Percentiles rank a stretch among this genome's conserved stretches.
Conservation (phyloP, 495 filamentous ascomycete species). For the Amniculicola lignicola region DNA sequence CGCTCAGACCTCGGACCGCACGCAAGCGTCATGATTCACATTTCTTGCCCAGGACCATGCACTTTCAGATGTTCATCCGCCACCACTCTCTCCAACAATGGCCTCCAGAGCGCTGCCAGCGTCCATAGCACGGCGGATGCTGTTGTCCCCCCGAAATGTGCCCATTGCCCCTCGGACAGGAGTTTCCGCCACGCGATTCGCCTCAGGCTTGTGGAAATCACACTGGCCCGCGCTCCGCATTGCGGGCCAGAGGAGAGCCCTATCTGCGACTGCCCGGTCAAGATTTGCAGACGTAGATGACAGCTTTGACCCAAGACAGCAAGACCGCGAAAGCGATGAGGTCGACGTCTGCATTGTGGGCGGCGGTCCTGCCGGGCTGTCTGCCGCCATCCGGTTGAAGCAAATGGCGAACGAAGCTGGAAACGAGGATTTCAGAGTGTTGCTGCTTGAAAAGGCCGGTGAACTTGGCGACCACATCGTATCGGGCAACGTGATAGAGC, state of each 20-base stretch:
- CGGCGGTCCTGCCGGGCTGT: constrained; percentile 87
- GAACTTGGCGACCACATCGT: constrained; percentile 94
- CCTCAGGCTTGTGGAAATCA: constrained; percentile 1
- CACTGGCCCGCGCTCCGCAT: constrained; percentile 28
- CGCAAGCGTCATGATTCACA: constrained; percentile 27
- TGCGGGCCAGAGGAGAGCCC: constrained; percentile 31
- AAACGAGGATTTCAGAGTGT: constrained; percentile 90
- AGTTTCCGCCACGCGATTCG: neutral
- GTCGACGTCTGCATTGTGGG: constrained; percentile 97
- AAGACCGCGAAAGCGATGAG: constrained; percentile 84
- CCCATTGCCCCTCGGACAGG: constrained; percentile 3
- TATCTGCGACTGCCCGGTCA: constrained; percentile 25
- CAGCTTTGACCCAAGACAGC: constrained; percentile 64
- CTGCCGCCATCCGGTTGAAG: constrained; percentile 90
- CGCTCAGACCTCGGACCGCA: constrained; percentile 26
- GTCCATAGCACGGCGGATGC: constrained; percentile 12
- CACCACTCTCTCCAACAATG: constrained; percentile 17
- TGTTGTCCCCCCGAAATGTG: constrained; percentile 1
- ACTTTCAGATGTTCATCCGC: constrained; percentile 3
- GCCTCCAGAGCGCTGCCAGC: constrained; percentile 23
- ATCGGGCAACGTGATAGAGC: constrained; percentile 93
- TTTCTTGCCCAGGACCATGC: too few relatives aligned
- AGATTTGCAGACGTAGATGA: constrained; percentile 57
- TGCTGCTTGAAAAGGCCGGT: constrained; percentile 91
- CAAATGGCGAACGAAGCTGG: constrained; percentile 94